phyloP scores from a whole-genome alignment of 2,329 filamentous ascomycete genomes.

The Penicillium sp. region DNA sequence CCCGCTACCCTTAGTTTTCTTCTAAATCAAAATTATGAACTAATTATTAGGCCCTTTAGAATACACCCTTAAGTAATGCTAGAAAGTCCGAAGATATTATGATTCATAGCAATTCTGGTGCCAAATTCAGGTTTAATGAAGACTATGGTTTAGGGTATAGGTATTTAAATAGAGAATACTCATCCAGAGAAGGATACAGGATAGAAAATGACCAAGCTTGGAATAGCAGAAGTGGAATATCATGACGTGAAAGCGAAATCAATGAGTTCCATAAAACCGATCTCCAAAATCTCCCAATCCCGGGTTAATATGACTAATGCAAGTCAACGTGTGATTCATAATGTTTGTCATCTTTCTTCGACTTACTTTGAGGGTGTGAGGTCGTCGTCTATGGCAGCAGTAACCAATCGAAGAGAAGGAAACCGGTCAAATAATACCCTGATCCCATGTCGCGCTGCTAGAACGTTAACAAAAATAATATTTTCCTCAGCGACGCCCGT shows the following conservation, averaged over 20 bases:
- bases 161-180: no score
- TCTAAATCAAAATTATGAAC: no score
- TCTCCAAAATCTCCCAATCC: slow-evolving; percentile 41
- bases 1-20: no score
- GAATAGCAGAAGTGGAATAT: not conserved
- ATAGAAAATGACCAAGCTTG: not conserved
- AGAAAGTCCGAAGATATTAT: no score
- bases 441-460: slow-evolving; percentile 6
- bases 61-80: no score
- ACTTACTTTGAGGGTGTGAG: slow-evolving; percentile 8
- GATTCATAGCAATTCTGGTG: no score
- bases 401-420: slow-evolving; percentile 8
- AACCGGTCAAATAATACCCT: slow-evolving; percentile 6
- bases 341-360: not conserved
- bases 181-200: not conserved
- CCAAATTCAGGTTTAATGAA: no score
- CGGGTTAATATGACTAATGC: slow-evolving; percentile 33
- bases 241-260: not conserved
- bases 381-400: slow-evolving; percentile 9
- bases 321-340: not conserved
- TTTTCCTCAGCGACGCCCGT: slow-evolving; percentile 10
- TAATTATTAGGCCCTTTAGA: no score
- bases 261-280: slow-evolving; percentile 20
- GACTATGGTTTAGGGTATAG: no score
- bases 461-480: slow-evolving; percentile 14